Percentiles rank a stretch among this genome's conserved stretches.
Evolutionary conservation across 805 yeast species (phyloP).

Genomic region (Pichia phayaonensis): DNA sequence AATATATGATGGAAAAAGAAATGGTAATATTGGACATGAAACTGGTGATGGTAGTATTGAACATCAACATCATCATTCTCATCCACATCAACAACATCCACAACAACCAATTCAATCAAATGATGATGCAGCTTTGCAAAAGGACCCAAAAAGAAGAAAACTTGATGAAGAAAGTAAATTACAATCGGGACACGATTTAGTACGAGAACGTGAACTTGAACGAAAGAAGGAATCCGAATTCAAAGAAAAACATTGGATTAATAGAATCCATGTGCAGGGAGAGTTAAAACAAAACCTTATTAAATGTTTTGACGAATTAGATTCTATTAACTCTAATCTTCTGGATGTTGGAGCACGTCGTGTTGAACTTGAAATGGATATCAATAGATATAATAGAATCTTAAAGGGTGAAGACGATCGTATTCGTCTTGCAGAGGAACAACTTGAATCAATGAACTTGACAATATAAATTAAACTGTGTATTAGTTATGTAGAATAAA

Average conservation of each 20-base stretch:
- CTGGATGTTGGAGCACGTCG: constrained; percentile 12
- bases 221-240: constrained; percentile 5
- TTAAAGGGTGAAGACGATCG: constrained; percentile 21
- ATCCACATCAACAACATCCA: neutral
- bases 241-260: constrained; percentile 25
- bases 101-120: neutral
- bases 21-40: neutral
- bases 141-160: neutral
- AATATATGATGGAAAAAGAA: neutral
- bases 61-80: neutral
- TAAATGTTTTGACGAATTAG: constrained; percentile 19
- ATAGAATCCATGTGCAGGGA: constrained; percentile 19
- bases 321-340: constrained; percentile 16
- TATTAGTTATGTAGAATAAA: neutral
- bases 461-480: constrained; percentile 9
- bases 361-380: constrained; percentile 23
- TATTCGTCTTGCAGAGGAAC: constrained; percentile 31
- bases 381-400: constrained; percentile 20
- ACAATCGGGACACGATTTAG: neutral
- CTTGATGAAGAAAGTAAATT: neutral
- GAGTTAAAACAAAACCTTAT: constrained; percentile 13
- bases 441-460: constrained; percentile 42
- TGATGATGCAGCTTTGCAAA: neutral
- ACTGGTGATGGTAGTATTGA: neutral
- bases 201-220: constrained; percentile 3